phyloP scores from a whole-genome alignment of 208 protist genomes.

The Naegleria lovaniensis region DNA sequence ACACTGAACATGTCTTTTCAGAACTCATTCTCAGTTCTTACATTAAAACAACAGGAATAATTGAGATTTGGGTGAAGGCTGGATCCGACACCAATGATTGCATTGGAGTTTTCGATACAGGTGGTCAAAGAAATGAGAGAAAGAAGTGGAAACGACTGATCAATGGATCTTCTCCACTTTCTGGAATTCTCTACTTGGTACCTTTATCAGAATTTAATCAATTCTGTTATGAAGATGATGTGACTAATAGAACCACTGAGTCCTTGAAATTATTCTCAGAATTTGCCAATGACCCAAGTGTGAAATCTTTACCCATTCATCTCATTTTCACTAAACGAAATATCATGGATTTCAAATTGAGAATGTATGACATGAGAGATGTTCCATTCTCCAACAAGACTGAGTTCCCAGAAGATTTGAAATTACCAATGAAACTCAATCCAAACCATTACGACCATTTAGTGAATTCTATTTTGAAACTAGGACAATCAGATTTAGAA shows the following conservation, averaged over 20 bases:
- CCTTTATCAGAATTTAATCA: neutral
- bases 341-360: constrained; percentile 63
- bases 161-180: neutral
- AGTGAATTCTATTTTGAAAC: neutral
- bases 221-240: constrained; percentile 19
- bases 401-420: neutral
- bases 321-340: constrained; percentile 74
- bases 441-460: neutral
- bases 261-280: neutral
- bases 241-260: constrained; percentile 1
- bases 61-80: neutral
- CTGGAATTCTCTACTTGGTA: neutral
- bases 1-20: neutral
- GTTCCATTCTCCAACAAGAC: neutral
- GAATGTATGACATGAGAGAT: neutral
- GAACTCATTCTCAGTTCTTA: neutral
- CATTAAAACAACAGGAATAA: neutral
- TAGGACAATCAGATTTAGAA: neutral
- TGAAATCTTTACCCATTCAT: constrained; percentile 32
- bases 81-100: neutral
- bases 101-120: neutral
- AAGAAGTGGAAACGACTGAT: neutral
- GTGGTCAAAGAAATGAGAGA: constrained; percentile 11
- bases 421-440: neutral
- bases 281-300: neutral